These are phyloP conservation scores for Avena eriantha DNA, from an alignment of 176 grass and related monocot species.

Conservation along the genomic window DNA sequence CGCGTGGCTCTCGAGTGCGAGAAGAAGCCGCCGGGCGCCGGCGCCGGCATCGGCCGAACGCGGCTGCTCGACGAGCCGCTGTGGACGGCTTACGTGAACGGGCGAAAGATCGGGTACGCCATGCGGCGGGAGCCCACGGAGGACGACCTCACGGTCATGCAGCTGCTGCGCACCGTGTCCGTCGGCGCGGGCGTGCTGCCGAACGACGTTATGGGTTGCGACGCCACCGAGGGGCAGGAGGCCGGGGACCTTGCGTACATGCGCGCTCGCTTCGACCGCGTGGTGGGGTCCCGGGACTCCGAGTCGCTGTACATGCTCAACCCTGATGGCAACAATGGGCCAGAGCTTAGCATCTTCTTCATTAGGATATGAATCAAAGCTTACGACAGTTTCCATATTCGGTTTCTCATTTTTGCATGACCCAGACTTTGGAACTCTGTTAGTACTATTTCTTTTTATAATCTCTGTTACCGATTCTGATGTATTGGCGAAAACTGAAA, in stretches of 20 bases:
- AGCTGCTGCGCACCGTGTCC: slow-evolving; percentile 88
- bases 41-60: slow-evolving; percentile 51
- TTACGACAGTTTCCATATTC: neutral
- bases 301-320: slow-evolving; percentile 95
- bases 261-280: slow-evolving; percentile 81
- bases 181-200: slow-evolving; percentile 88
- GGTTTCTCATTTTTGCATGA: slow-evolving; percentile 1
- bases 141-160: slow-evolving; percentile 82
- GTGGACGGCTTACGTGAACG: slow-evolving; percentile 92
- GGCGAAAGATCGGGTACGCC: slow-evolving; percentile 86
- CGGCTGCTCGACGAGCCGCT: slow-evolving; percentile 81
- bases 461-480: neutral
- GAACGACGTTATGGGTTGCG: slow-evolving; percentile 54
- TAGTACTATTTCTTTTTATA: neutral
- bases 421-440: neutral
- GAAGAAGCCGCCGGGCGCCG: slow-evolving; percentile 60
- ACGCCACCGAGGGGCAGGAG: slow-evolving; percentile 42
- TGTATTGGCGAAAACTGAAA: neutral
- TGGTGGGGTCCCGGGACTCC: slow-evolving; percentile 78
- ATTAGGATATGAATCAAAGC: slow-evolving; percentile 69
- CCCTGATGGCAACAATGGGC: slow-evolving; percentile 79
- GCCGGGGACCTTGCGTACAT: slow-evolving; percentile 89
- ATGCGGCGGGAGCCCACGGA: slow-evolving; percentile 75
- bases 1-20: slow-evolving; percentile 90
- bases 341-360: slow-evolving; percentile 97